Conservation (phyloP, 306 rosid species). For the Prinsepia uniflora region DNA sequence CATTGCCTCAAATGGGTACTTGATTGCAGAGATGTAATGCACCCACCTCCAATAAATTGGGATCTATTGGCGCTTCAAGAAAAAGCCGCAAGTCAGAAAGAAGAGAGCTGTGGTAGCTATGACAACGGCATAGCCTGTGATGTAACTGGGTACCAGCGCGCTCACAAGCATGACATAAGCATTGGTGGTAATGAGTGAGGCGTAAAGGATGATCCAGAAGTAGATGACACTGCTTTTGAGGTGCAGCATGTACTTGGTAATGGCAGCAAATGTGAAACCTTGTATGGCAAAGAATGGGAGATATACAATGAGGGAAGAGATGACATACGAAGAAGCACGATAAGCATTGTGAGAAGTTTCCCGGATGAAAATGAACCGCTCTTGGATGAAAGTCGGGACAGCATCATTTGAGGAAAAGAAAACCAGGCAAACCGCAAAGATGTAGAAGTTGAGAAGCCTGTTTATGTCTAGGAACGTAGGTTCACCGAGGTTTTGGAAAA, state of each 20-base stretch:
- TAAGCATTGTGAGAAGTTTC: slow-evolving; percentile 89
- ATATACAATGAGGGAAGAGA: slow-evolving; percentile 74
- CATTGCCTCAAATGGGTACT: slow-evolving; percentile 87
- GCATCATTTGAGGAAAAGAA: slow-evolving; percentile 96
- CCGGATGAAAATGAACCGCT: slow-evolving; percentile 83
- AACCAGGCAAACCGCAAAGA: slow-evolving; percentile 75
- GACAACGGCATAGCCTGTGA: slow-evolving; percentile 83
- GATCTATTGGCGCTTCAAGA: slow-evolving; percentile 62
- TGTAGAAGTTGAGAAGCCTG: slow-evolving; percentile 79
- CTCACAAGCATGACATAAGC: slow-evolving; percentile 89
- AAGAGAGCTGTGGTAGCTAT: slow-evolving; percentile 91
- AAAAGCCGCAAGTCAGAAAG: slow-evolving; percentile 86
- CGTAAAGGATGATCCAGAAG: slow-evolving; percentile 70
- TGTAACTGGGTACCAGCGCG: slow-evolving; percentile 88
- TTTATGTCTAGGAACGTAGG: slow-evolving; percentile 60
- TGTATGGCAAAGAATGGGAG: slow-evolving; percentile 87
- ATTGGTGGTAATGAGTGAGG: slow-evolving; percentile 81
- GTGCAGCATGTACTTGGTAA: slow-evolving; percentile 52
- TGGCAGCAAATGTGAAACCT: slow-evolving; percentile 77
- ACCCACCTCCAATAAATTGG: slow-evolving; percentile 73
- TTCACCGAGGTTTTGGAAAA: slow-evolving; percentile 46
- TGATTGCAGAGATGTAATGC: slow-evolving; percentile 79
- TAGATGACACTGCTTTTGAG: slow-evolving; percentile 38
- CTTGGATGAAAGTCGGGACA: slow-evolving; percentile 79
- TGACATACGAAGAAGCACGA: slow-evolving; percentile 78